Base-by-base conservation (phyloP, 2,329 filamentous ascomycete genomes). In the Nothophaeocryptopus gaeumannii region DNA sequence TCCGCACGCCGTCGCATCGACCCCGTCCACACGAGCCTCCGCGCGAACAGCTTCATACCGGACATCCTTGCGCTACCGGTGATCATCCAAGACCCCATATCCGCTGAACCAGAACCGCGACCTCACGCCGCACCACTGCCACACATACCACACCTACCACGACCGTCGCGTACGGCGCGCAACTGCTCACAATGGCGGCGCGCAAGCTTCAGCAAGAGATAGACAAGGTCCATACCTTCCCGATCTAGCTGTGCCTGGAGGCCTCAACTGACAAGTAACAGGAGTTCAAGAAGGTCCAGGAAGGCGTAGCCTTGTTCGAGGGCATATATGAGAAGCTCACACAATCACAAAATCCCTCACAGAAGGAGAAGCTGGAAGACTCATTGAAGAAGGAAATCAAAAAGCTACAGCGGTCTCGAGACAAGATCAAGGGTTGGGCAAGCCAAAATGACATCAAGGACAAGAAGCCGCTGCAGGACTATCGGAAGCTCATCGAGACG, bases 371-470 rank as follows among this genome's bases (percentile, higher is more conserved):
- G 77, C 83, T 95, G 44, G 93, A 99, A 72, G 93, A 99, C 74
- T 89, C 93, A 69, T 80, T 99, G 62, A 99, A 99, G 78, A 89
- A 93, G 69, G 93, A 99, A 76, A 97, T 97, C 81, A 99, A 99
- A 84, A 99, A 99, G 80, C 84, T 99, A 50, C 93, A 99, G 74
- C 83, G 93, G 65, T 85, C 93, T 72, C 87, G 93, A 67, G 93
- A 99, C 72, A 93, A 97, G 78, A 97, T 99, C 78, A 99, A 99
- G 78, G 95, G 92, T 80, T 99, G 93, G 93, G 91, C 92, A 2
- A 88, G 90, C 50, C 91, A 89, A 74, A 96, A 96, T 77, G 93
- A 99, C 70, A 95, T 99, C 82, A 99, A 99, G 79, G 93, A 99
- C 78, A 99, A 99, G 79, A 87, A 88, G 70, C 92, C 92, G 63